Base-by-base conservation (phyloP, 352 stramenopile species). In the Phytopythium helicoides region DNA sequence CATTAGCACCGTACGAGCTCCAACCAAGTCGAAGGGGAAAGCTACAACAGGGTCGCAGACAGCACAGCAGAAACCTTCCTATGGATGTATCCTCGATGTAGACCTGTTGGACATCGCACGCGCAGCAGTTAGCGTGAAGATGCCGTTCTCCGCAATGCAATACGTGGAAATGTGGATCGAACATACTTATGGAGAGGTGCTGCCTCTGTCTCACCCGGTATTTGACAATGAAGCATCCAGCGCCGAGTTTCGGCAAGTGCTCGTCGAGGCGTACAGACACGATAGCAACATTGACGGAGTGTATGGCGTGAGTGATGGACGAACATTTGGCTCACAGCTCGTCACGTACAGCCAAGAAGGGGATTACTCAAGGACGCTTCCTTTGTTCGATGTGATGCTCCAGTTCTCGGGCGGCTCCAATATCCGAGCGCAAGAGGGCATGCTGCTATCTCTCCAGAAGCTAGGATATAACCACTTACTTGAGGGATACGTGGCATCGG, bases 81-180 rank as follows among this genome's bases (percentile, higher is more conserved):
- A 93, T 52, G 64, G 56, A 11, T 91, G 78, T 22, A 51, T 87
- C 28, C 42, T 90, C 21, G 70, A 91, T 23, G 60, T 87, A 6
- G 65, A 89, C 40, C 63, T 89, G 21, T 61, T 94, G 15, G 55
- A 82, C 26, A 51, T 95, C 40, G 86, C 86, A 5, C 66, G 64
- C 21, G 76, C 84, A 18, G 77, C 86, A 4, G 66, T 92, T 15
- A 56, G 56, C 9, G 80, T 86, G 4, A 87, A 94, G 41, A 93
- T 95, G 81, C 86, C 86, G 9, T 95, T 91, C 44, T 92, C 84
- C 18, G 82, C 86, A 1, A 92, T 95, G 79, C 86, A 95, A 48
- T 95, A 89, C 49, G 77, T 90, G n/a, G 86, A 95, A 53, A 87
- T 92, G 82, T 92, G 81, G 75, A 55, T 95, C 5, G 86, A 95